A percentile compares a stretch with the other conserved stretches of the same genome.
These are phyloP conservation scores for Amanita thiersii DNA, from an alignment of 768 basidiomycete genomes.

Conservation along the genomic window DNA sequence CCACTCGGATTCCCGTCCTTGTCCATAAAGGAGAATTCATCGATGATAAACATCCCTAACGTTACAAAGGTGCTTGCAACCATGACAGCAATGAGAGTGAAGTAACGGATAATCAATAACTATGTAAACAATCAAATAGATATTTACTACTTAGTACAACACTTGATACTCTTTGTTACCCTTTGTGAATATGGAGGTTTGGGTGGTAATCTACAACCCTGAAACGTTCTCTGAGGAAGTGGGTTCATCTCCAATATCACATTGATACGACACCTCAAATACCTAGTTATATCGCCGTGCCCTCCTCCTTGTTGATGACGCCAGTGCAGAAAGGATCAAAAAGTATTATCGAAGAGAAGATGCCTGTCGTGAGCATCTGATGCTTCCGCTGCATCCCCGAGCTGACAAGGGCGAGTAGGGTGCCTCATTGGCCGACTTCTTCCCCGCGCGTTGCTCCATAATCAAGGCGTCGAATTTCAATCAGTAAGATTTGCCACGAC, in stretches of 20 bases:
- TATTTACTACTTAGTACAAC: too few relatives aligned
- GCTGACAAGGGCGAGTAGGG: conserved; percentile 32
- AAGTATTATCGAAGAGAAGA: conserved; percentile 68
- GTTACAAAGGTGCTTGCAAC: too few relatives aligned
- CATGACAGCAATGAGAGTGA: too few relatives aligned
- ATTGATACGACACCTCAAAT: conserved; percentile 4
- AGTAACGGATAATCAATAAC: too few relatives aligned
- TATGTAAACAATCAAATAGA: too few relatives aligned
- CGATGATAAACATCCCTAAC: conserved; percentile 90
- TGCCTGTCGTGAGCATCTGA: conserved; percentile 51
- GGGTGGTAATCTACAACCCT: conserved; percentile 35
- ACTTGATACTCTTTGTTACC: too few relatives aligned
- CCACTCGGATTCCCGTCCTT: conserved; percentile 45
- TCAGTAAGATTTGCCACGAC: conserved; percentile 50
- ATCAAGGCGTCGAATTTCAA: conserved; percentile 41
- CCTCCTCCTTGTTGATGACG: conserved; percentile 48
- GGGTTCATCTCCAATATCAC: conserved; percentile 9
- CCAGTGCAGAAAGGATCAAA: conserved; percentile 47
- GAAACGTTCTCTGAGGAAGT: conserved; percentile 34
- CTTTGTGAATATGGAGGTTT: conserved; percentile 43
- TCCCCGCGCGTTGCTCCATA: conserved; percentile 51
- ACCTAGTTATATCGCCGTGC: conserved; percentile 57
- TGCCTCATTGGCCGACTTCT: conserved; percentile 73
- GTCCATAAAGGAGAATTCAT: conserved; percentile 62
- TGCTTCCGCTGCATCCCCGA: conserved; percentile 1